Base-by-base conservation (phyloP, 116 monocot genomes). In the Papilionanthe hybrid region DNA sequence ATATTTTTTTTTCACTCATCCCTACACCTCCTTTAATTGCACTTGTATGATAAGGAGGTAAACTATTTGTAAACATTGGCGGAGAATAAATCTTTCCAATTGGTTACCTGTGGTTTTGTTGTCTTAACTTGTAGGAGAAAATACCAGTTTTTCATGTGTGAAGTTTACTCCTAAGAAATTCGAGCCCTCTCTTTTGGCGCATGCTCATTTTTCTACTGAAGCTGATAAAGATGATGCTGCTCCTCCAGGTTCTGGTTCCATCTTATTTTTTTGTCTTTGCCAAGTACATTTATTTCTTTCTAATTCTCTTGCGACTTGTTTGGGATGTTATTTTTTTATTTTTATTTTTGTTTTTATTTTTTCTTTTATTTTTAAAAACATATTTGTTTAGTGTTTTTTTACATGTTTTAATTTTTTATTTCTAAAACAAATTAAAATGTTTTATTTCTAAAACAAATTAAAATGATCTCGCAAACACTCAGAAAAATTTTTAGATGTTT, bases 131-230 rank as follows among this genome's bases (percentile, higher is more conserved):
- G 15, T 15, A 75, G 75, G 75, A 47, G 28, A 75, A 22, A 49
- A n/a, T 5, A 49, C 45, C 22, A 27, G 25, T 27, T 23, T 27
- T 48, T 5, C 75, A 50, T 13, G 45, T 49, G 23, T 18, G 7
- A 43, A 10, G 73, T 17, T 73, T 73, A 29, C 43, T 44, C 6
- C 44, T 44, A 43, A 73, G 44, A 42, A 75, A 13, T 49, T 25
- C 27, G 48, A 2, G 7, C 22, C 23, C 66, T 84, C 50, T 77
- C 82, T 60, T 9, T 66, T 72, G 50, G 6, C 55, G 19, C 66
- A 32, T 19, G 76, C 78, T 48, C 76, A 27, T 77, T 89, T 77
- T 82, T 86, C 86, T 13, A 79, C 86, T 5, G 83, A 79, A 68
- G 77, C 89, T 28, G 81, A 57, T 79, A 45, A 79, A 80, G 89